These are phyloP conservation scores for Camelina sativa DNA, from an alignment of 345 rosid genomes.

Conservation along the genomic window DNA sequence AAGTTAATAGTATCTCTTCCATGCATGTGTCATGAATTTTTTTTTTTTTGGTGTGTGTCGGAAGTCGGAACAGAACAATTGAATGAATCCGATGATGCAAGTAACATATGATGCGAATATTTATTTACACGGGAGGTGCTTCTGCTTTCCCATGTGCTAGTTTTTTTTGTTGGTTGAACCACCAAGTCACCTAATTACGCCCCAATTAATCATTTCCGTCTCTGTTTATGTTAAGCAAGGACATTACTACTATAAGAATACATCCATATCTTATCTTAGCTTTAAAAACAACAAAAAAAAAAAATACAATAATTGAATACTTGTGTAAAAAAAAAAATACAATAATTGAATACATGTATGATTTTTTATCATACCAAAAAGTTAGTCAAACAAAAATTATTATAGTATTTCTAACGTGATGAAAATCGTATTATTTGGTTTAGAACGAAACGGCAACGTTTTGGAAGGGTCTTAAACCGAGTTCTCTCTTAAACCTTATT, in stretches of 20 bases:
- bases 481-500: conserved; percentile 18
- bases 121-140: conserved; percentile 7
- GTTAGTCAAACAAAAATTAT: background rate
- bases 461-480: conserved; percentile 19
- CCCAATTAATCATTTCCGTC: conserved; percentile 2
- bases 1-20: background rate
- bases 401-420: background rate
- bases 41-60: background rate
- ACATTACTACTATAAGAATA: background rate
- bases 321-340: background rate
- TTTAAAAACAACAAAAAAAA: background rate
- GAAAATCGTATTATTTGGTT: background rate
- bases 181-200: conserved; percentile 24
- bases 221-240: conserved; percentile 4
- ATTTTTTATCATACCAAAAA: background rate
- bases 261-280: background rate
- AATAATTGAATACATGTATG: background rate
- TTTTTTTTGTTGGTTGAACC: conserved; percentile 25
- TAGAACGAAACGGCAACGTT: conserved; percentile 7
- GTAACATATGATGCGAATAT: conserved; percentile 31
- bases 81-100: conserved; percentile 26
- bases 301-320: background rate
- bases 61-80: background rate
- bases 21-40: background rate
- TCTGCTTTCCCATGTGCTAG: conserved; percentile 29